Conservation (phyloP, 1,284 basidiomycete genomes). For the Leccinum pseudoinsigne region DNA sequence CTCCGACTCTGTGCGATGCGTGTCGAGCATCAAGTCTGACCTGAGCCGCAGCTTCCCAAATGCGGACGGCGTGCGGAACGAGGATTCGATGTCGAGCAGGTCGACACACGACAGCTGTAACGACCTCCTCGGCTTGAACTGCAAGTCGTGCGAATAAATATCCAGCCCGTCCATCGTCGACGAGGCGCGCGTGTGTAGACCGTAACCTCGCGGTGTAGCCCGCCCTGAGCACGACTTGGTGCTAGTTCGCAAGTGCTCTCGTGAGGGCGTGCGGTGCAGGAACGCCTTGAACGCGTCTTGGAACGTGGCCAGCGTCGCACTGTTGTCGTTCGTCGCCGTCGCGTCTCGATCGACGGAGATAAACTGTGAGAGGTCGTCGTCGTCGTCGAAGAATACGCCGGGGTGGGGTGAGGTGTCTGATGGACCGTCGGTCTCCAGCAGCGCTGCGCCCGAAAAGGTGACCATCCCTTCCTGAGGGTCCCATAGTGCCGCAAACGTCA, state of each 20-base stretch:
- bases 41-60: conserved; percentile 20
- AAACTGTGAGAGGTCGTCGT: conserved; percentile 35
- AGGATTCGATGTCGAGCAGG: conserved; percentile 25
- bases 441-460: conserved; percentile 51
- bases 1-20: conserved; percentile 13
- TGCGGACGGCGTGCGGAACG: conserved; percentile 18
- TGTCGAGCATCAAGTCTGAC: conserved; percentile 27
- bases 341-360: conserved; percentile 36
- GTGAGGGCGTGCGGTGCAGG: conserved; percentile 25
- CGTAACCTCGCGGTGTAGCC: conserved; percentile 1
- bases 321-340: conserved; percentile 29
- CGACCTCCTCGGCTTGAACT: conserved; percentile 14
- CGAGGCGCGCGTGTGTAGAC: conserved; percentile 30
- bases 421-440: conserved; percentile 39
- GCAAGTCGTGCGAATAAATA: conserved; percentile 29
- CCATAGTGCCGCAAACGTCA: conserved; percentile 60
- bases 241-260: conserved; percentile 17
- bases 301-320: conserved; percentile 24
- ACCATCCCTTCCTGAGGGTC: conserved; percentile 56
- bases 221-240: conserved; percentile 5
- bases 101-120: conserved; percentile 28
- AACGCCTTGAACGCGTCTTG: conserved; percentile 34
- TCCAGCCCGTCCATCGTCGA: conserved; percentile 39
- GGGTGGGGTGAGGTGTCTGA: conserved; percentile 24
- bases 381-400: conserved; percentile 37